phyloP scores from a whole-genome alignment of 2,329 filamentous ascomycete genomes.

The Botrytis medusae region DNA sequence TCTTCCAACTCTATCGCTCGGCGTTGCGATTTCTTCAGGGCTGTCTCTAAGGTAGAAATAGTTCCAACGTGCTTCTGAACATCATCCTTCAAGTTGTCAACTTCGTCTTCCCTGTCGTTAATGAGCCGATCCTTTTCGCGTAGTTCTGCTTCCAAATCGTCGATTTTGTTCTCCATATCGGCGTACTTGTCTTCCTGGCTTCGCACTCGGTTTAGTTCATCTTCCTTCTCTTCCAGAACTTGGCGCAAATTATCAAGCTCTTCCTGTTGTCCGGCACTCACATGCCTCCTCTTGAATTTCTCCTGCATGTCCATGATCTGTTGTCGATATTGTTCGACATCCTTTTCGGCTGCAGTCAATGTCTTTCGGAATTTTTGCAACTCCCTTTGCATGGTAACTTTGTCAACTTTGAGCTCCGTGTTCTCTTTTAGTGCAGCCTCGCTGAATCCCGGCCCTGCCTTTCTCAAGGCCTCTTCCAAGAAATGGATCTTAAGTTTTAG shows the following conservation, averaged over 20 bases:
- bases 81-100: conserved; percentile 63
- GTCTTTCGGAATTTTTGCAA: conserved; percentile 84
- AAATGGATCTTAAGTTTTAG: conserved; percentile 97
- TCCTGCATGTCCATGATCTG: conserved; percentile 83
- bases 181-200: conserved; percentile 59
- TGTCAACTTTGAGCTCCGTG: conserved; percentile 91
- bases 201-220: conserved; percentile 51
- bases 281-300: conserved; percentile 73
- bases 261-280: conserved; percentile 65
- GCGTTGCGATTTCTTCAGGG: conserved; percentile 56
- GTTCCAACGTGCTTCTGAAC: conserved; percentile 53
- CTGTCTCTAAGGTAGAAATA: conserved; percentile 57
- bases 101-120: conserved; percentile 71
- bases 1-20: conserved; percentile 57
- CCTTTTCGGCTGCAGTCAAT: conserved; percentile 76
- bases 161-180: conserved; percentile 70
- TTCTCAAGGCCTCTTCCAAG: conserved; percentile 84
- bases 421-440: conserved; percentile 90
- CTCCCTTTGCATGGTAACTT: conserved; percentile 85
- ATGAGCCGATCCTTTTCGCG: conserved; percentile 74
- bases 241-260: conserved; percentile 60
- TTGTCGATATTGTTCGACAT: conserved; percentile 78
- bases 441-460: conserved; percentile 85
- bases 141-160: conserved; percentile 72
- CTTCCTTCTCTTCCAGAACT: conserved; percentile 56